These are phyloP conservation scores for Cicer arietinum DNA, from an alignment of 306 rosid species.

Conservation along the genomic window DNA sequence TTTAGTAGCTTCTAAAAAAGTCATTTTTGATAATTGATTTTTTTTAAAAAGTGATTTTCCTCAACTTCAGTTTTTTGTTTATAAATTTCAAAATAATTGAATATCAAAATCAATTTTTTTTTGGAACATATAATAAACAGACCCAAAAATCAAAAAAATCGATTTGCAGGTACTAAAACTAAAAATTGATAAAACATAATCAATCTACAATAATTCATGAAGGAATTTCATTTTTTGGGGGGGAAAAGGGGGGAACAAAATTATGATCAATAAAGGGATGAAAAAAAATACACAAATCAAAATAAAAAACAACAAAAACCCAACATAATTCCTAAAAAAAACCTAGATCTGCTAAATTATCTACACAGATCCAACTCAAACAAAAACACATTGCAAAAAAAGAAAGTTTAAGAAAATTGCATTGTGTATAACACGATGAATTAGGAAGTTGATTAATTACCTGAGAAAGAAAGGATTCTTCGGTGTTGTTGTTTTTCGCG, in stretches of 20 bases:
- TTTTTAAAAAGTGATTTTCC: too few relatives aligned
- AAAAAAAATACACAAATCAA: slow-evolving; percentile 3
- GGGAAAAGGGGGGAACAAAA: background rate
- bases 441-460: slow-evolving; percentile 28
- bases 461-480: slow-evolving; percentile 35
- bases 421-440: background rate
- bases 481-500: background rate
- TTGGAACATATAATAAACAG: too few relatives aligned
- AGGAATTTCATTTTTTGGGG: background rate
- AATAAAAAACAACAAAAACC: background rate
- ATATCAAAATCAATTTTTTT: too few relatives aligned
- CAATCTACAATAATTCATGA: background rate
- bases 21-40: too few relatives aligned
- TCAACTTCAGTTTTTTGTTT: too few relatives aligned
- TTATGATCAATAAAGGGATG: background rate
- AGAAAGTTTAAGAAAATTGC: background rate
- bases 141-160: too few relatives aligned
- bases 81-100: too few relatives aligned
- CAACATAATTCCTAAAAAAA: slow-evolving; percentile 25
- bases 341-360: slow-evolving; percentile 46
- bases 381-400: background rate
- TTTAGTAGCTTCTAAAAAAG: too few relatives aligned
- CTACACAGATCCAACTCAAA: slow-evolving; percentile 29
- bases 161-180: too few relatives aligned
- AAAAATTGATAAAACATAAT: too few relatives aligned